Base-by-base conservation (phyloP, 305 asterid genomes). In the Fraxinus platypoda region DNA sequence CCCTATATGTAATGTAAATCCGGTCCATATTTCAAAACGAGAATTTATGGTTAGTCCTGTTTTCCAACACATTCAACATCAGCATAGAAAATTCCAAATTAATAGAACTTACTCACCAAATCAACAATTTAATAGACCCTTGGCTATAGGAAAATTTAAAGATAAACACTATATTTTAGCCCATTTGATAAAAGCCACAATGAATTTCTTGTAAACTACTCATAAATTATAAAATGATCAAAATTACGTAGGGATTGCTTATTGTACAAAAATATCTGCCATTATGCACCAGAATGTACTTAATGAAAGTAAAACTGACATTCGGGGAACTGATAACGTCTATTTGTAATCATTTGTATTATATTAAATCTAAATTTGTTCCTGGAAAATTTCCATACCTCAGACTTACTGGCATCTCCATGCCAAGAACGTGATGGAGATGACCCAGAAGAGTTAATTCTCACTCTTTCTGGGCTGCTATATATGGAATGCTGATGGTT, bases 381-480 rank as follows among this genome's bases (percentile, higher is more conserved):
- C 34, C 23, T 35, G 46, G 71, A 81, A 26, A 78, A 75, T 82
- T 30, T 37, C 28, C 81, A 41, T 87, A 95, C 98, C 93, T 91
- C 97, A 37, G 72, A 43, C 81, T 84, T 93, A 73, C 86, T 77
- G 38, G 28, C 83, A 85, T 85, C 91, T 76, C 85, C 88, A 75
- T 82, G 88, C 88, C 89, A 89, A 79, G 91, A 86, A 75, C 77
- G 66, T 73, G 92, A 79, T 49, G 93, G 91, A 80, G 97, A 93
- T 79, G 88, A 88, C 17, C 87, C 89, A 71, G 30, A 43, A 54
- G 92, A 88, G 66, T 75, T 87, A 82, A 70, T 25, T 75, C 80
- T 81, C 76, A 28, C 34, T 75, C 90, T 87, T 72, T 94, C 97
- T n/a, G 95, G 92, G 89, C 94, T 90, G 82, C 80, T 86, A 23